Evolutionary conservation across 2,329 filamentous ascomycete species (phyloP), one percentile per base, ranked within the genome.

Genomic region (Microsporum canis): DNA sequence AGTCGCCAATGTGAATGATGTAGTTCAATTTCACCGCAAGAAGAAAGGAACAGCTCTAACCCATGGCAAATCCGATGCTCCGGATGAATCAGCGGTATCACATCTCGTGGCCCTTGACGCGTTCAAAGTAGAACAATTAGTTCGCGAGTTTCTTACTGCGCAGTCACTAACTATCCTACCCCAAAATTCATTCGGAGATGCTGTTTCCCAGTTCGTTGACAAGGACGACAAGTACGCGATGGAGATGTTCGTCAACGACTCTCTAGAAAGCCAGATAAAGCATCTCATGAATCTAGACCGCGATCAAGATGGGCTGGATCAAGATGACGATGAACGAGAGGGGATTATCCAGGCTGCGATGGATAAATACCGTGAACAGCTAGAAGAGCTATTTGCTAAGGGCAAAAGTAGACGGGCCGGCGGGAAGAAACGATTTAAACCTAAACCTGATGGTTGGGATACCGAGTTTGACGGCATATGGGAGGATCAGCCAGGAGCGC

Each of bases 151-250:
- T 68, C 81, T 99, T 2, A 83, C 84, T 0, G 88, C 89, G 0
- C 91, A 97, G 69, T 91, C 89, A 0, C 82, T 99, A 36, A 95
- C 91, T 62, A 94, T 99, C 57, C 80, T 99, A 0, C 94, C 94
- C 0, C 89, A 96, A 68, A 94, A 91, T 34, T 88, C 88, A 0
- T 96, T 99, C 69, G 88, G 91, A 14, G 91, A 97, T 69, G 94
- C 94, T 0, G 90, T 99, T 3, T 87, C 86, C 55, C 88, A 95
- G 63, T 99, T 94, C 68, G 90, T 99, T 31, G 86, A 91, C 71
- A 97, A 97, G 67, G 90, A 96, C 66, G 94, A 99, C 76, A 95
- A 91, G 70, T 86, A 94, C 68, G 90, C 90, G 2, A 90, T 97
- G 85, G 85, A 91, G 69, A 78, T 85, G 49, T 92, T 92, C 67